Evolutionary conservation across 352 stramenopile species (phyloP).

Genomic region (Globisporangium spiculum): DNA sequence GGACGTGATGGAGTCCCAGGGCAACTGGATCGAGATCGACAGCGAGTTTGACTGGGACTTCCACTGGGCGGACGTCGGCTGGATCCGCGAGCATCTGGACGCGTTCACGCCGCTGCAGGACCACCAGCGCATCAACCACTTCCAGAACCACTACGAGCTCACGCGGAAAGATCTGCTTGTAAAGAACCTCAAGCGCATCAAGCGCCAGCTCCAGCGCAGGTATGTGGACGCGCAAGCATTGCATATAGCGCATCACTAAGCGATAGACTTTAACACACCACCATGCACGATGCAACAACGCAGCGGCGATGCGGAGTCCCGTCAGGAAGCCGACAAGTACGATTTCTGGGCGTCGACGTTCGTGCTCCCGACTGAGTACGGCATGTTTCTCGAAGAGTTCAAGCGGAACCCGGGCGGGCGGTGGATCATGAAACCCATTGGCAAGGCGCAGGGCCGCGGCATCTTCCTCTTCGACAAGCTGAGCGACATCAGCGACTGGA

Average conservation of each 20-base stretch:
- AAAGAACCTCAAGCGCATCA: conserved; percentile 92
- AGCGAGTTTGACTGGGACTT: conserved; percentile 79
- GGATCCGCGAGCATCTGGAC: conserved; percentile 78
- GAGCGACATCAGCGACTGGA: conserved; percentile 87
- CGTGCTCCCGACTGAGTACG: conserved; percentile 88
- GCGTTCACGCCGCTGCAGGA: conserved; percentile 60
- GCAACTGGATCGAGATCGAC: conserved; percentile 72
- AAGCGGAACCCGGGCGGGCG: conserved; percentile 55
- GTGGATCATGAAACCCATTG: conserved; percentile 95
- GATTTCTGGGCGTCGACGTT: conserved; percentile 76
- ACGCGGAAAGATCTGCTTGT: conserved; percentile 88
- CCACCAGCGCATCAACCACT: conserved; percentile 88
- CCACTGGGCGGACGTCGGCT: conserved; percentile 83
- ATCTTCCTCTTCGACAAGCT: conserved; percentile 91
- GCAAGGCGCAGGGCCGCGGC: conserved; percentile 63
- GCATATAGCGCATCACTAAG: conserved; percentile 8
- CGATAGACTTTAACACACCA: background rate
- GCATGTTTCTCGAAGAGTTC: conserved; percentile 71
- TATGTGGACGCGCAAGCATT: background rate
- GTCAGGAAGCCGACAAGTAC: conserved; percentile 44
- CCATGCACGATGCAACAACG: background rate
- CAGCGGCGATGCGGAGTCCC: conserved; percentile 30
- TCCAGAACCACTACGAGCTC: conserved; percentile 93
- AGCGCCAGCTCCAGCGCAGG: conserved; percentile 76
- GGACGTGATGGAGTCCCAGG: conserved; percentile 59